Conservation (phyloP, 2,329 filamentous ascomycete genomes). For the Colletotrichum truncatum region DNA sequence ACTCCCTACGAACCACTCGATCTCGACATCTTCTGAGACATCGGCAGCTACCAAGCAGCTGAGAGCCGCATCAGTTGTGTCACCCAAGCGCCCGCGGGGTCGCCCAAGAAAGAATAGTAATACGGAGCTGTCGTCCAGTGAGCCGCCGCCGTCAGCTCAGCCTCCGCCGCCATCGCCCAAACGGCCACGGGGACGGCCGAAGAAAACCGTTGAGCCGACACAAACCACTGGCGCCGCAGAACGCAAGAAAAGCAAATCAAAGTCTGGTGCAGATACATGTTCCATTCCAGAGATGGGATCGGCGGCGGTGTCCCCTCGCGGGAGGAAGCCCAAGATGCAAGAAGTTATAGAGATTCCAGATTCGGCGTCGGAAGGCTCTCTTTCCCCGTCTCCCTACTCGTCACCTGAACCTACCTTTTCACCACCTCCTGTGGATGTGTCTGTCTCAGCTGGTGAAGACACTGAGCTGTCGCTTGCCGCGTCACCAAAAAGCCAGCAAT, state of each 20-base stretch:
- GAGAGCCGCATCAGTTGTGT: constrained; percentile 28
- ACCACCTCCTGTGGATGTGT: constrained; percentile 51
- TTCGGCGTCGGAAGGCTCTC: constrained; percentile 53
- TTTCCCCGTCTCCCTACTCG: constrained; percentile 41
- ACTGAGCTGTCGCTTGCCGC: constrained; percentile 51
- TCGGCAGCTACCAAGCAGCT: background rate
- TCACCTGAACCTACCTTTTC: constrained; percentile 52
- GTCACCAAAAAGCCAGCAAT: constrained; percentile 50
- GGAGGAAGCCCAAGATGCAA: constrained; percentile 33
- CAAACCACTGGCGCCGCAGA: background rate
- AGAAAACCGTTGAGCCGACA: background rate
- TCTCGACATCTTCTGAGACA: constrained; percentile 13
- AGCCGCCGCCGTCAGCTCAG: constrained; percentile 46
- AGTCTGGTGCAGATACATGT: constrained; percentile 16
- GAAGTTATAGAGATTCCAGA: constrained; percentile 59
- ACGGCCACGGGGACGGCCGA: constrained; percentile 4
- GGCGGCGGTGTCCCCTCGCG: constrained; percentile 37
- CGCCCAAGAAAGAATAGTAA: constrained; percentile 43
- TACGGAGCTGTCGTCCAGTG: constrained; percentile 29
- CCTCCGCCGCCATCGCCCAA: constrained; percentile 32
- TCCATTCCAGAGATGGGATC: constrained; percentile 33
- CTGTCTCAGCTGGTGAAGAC: constrained; percentile 54
- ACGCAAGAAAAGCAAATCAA: constrained; percentile 2
- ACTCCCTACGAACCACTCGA: constrained; percentile 31
- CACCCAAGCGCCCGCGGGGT: constrained; percentile 49